phyloP scores from a whole-genome alignment of 75 land plant genomes.

The Larix kaempferi region DNA sequence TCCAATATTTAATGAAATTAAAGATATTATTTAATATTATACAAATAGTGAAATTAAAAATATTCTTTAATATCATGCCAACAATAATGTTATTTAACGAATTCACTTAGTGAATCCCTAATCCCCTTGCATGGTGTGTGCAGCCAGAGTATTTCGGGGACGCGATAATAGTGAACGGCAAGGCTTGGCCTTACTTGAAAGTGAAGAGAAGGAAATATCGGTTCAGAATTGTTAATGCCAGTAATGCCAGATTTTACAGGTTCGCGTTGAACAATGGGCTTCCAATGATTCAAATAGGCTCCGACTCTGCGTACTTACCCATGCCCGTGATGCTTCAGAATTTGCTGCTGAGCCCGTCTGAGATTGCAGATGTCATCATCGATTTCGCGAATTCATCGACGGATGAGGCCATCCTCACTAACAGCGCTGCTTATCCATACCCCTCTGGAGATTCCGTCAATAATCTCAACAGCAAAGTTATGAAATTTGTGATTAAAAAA shows the following conservation, averaged over 20 bases:
- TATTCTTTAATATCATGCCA: no score
- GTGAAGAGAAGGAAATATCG: conserved; percentile 31
- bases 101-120: no score
- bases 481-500: conserved; percentile 21
- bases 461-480: conserved; percentile 15
- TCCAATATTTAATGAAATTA: no score
- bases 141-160: conserved; percentile 42
- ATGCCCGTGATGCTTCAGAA: conserved; percentile 1
- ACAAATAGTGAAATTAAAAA: no score
- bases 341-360: conserved; percentile 23
- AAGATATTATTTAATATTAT: no score
- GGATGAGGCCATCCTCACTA: conserved; percentile 8
- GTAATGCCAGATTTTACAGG: conserved; percentile 9
- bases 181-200: conserved; percentile 38
- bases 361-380: conserved; percentile 24
- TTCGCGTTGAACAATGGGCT: conserved; percentile 14
- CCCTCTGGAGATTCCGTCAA: conserved; percentile 26
- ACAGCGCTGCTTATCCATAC: conserved; percentile 32
- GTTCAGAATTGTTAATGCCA: conserved; percentile 27
- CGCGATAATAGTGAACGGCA: conserved; percentile 34
- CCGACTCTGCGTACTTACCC: conserved; percentile 21
- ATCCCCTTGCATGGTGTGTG: no score
- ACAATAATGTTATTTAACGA: no score
- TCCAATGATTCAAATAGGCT: conserved; percentile 16
- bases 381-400: conserved; percentile 16